Evolutionary conservation across 2,329 filamentous ascomycete genomes (phyloP).

Genomic region (Pyrenochaeta sp.): DNA sequence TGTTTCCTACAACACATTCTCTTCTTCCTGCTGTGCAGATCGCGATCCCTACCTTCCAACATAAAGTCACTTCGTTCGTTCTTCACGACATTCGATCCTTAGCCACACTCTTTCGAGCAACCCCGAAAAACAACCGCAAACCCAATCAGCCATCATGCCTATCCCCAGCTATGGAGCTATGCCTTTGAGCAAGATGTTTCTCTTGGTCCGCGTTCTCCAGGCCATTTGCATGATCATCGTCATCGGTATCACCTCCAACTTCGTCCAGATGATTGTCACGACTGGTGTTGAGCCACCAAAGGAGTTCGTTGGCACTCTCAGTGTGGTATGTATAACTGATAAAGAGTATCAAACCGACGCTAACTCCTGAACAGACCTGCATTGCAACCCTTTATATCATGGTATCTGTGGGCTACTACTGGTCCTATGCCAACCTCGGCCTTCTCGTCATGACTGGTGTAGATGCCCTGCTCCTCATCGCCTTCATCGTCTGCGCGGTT

Average conservation of each 20-base stretch:
- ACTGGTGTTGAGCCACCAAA: conserved; percentile 72
- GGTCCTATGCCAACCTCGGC: conserved; percentile 79
- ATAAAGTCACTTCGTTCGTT: conserved; percentile 30
- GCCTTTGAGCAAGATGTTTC: conserved; percentile 78
- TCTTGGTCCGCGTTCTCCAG: conserved; percentile 75
- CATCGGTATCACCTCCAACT: conserved; percentile 82
- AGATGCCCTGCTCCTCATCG: conserved; percentile 76
- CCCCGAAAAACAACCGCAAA: conserved; percentile 4
- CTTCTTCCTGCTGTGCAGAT: conserved; percentile 49
- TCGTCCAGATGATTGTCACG: conserved; percentile 78
- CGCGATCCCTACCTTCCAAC: conserved; percentile 39
- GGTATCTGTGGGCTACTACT: conserved; percentile 77
- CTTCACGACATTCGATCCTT: conserved; percentile 27
- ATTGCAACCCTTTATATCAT: conserved; percentile 79
- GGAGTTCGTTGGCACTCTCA: conserved; percentile 79
- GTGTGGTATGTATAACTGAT: conserved; percentile 69
- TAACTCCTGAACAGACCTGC: conserved; percentile 67
- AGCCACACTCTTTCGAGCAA: conserved; percentile 19
- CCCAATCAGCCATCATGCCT: conserved; percentile 55
- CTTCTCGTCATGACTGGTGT: conserved; percentile 74
- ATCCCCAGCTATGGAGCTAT: conserved; percentile 71
- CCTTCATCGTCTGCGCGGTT: conserved; percentile 78
- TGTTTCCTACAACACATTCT: conserved; percentile 28
- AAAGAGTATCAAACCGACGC: not conserved
- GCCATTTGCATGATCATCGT: conserved; percentile 74